Conservation (phyloP, 2,329 filamentous ascomycete species). For the Grosmannia huntii region DNA sequence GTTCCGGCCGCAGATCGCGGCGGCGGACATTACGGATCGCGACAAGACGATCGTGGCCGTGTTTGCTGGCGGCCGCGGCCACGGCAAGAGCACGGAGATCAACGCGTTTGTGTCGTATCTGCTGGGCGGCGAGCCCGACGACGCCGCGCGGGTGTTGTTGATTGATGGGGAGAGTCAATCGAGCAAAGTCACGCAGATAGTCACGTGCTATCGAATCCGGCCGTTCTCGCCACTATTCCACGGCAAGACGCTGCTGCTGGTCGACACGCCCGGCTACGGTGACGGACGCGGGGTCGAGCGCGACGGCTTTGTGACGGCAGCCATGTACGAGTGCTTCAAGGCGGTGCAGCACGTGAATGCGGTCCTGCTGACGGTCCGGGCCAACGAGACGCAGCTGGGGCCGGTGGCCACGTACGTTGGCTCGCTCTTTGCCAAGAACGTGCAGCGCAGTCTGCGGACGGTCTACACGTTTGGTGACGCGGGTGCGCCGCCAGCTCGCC, state of each 20-base stretch:
- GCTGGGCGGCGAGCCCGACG: not conserved
- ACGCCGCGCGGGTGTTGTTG: not conserved
- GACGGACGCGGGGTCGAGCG: not conserved
- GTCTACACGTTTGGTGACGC: not conserved
- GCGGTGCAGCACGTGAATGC: not conserved
- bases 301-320: not conserved
- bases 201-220: not conserved
- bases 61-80: not conserved
- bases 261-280: not conserved
- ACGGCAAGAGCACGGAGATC: not conserved
- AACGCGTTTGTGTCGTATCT: not conserved
- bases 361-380: not conserved
- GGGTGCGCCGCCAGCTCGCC: not conserved
- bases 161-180: too few species aligned
- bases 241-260: not conserved
- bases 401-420: not conserved
- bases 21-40: not conserved
- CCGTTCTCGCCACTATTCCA: not conserved
- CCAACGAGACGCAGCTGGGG: not conserved
- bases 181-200: not conserved
- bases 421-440: not conserved
- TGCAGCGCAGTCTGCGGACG: not conserved
- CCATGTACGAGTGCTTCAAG: not conserved
- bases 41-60: not conserved
- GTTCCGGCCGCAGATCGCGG: not conserved